Evolutionary conservation across 306 rosid genomes (phyloP).

Genomic region (Vachellia collinsii): DNA sequence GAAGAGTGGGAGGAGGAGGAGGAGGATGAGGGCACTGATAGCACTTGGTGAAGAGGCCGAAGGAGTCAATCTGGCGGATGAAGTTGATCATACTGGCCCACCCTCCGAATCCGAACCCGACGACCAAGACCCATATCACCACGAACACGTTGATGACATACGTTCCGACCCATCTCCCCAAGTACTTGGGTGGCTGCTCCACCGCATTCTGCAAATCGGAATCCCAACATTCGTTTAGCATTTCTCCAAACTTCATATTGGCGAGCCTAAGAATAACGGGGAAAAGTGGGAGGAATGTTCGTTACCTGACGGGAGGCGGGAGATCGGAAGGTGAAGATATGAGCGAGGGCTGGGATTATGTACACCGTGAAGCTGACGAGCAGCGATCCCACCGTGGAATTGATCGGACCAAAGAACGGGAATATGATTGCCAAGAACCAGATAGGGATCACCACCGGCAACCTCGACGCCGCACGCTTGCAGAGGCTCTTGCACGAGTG

Average conservation of each 20-base stretch:
- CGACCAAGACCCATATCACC: constrained; percentile 86
- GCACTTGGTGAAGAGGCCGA: constrained; percentile 95
- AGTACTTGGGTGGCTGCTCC: constrained; percentile 80
- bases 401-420: constrained; percentile 96
- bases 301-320: constrained; percentile 86
- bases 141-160: constrained; percentile 72
- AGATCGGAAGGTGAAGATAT: constrained; percentile 84
- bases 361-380: constrained; percentile 98
- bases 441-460: constrained; percentile 92
- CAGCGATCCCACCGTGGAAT: constrained; percentile 96
- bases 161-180: constrained; percentile 89
- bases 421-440: constrained; percentile 96
- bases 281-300: not conserved
- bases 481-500: constrained; percentile 93
- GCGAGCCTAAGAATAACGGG: not conserved
- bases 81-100: constrained; percentile 98
- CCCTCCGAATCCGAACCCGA: constrained; percentile 97
- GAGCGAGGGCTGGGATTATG: constrained; percentile 87
- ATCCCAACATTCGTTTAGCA: not conserved
- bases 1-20: constrained; percentile 23
- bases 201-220: constrained; percentile 74
- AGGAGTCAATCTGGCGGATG: constrained; percentile 84
- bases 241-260: not conserved
- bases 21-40: constrained; percentile 81
- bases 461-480: constrained; percentile 87